Conservation (phyloP, 768 basidiomycete genomes). For the Pulveroboletus sp. region DNA sequence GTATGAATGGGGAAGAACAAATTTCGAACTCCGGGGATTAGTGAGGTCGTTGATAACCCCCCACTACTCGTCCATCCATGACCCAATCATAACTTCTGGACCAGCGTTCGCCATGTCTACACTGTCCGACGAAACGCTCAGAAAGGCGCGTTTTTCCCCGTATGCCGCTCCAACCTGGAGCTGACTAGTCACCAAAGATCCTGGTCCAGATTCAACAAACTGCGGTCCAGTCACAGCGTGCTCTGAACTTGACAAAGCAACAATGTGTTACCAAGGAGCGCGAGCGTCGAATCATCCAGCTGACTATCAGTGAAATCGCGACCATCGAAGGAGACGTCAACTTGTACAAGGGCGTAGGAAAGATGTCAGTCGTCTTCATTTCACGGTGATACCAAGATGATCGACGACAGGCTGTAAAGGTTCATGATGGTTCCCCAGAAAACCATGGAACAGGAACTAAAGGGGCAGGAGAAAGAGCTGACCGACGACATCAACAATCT, state of each 20-base stretch:
- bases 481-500: slow-evolving; percentile 78
- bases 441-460: slow-evolving; percentile 74
- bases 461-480: slow-evolving; percentile 74
- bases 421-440: slow-evolving; percentile 84
- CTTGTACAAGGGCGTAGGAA: slow-evolving; percentile 92
- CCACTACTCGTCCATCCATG: slow-evolving; percentile 6
- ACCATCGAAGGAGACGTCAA: slow-evolving; percentile 69
- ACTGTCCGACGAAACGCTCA: slow-evolving; percentile 75
- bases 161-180: neutral
- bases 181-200: slow-evolving; percentile 53
- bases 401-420: slow-evolving; percentile 42
- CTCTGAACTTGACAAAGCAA: slow-evolving; percentile 67
- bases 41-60: neutral
- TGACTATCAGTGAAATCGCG: slow-evolving; percentile 82
- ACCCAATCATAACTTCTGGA: slow-evolving; percentile 5
- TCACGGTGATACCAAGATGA: neutral
- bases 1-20: slow-evolving; percentile 21
- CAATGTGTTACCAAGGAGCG: slow-evolving; percentile 80
- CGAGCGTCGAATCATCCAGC: slow-evolving; percentile 83
- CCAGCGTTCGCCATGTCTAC: slow-evolving; percentile 40
- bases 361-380: slow-evolving; percentile 57
- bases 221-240: slow-evolving; percentile 78
- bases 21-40: slow-evolving; percentile 34
- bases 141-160: slow-evolving; percentile 51
- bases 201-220: slow-evolving; percentile 90